Base-by-base conservation (phyloP, 441 rosid genomes). In the Viola pubescens region DNA sequence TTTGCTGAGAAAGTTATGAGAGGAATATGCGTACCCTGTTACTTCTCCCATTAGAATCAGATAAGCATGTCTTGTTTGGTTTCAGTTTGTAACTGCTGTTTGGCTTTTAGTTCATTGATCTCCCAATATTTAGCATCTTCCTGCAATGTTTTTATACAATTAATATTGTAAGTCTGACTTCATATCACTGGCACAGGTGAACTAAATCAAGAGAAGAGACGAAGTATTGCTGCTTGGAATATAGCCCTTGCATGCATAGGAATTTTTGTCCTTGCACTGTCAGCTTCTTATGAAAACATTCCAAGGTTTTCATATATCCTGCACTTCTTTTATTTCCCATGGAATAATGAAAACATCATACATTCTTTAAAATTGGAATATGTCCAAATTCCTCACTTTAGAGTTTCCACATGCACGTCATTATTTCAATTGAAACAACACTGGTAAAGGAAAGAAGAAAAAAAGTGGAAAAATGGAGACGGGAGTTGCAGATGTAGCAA, bases 171-270 rank as follows among this genome's bases (percentile, higher is more conserved):
- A n/a, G 42, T 12, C 57, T 19, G 43, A 50, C n/a, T 48, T 41
- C 37, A n/a, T 67, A 37, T 58, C 16, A 11, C 59, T 37, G 43
- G 34, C 54, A 54, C 72, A 82, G 89, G 64, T 74, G 77, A 53
- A 56, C 71, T 69, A 58, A 70, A 59, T 68, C 71, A 72, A 61
- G 71, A 62, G 46, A 77, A 71, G 59, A 71, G 90, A 55, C 68
- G 91, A 60, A 84, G 77, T 69, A 62, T 87, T 76, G 88, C 94
- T 54, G 61, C 80, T 42, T 84, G 88, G 84, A 78, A 73, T 66
- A 81, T 87, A 69, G 58, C 75, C 56, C 64, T 74, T 70, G 68
- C 73, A 48, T 84, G 90, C 66, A 13, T 79, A 57, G 90, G 90
- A 40, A 79, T 71, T 52, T 48, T 84, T 58, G 73, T 81, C 58